Conservation (phyloP, 2,329 filamentous ascomycete species). For the Calonectria leucothoes region DNA sequence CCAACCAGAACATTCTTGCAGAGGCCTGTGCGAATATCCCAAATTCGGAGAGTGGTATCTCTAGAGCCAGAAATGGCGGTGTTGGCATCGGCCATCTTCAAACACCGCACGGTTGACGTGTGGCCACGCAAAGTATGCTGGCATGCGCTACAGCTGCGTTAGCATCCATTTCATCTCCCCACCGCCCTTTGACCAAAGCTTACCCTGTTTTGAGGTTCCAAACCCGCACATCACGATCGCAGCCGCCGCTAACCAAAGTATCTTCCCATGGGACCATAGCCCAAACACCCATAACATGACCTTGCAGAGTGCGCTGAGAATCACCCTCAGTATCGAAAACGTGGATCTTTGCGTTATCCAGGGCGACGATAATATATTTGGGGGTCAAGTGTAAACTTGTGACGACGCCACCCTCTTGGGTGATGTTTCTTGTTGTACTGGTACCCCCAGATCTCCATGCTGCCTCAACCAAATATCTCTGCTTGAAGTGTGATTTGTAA, state of each 20-base stretch:
- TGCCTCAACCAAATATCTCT: constrained; percentile 95
- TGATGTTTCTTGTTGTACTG: constrained; percentile 87
- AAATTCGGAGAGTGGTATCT: constrained; percentile 93
- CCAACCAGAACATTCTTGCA: constrained; percentile 94
- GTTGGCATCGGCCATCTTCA: constrained; percentile 96
- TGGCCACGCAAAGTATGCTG: constrained; percentile 90
- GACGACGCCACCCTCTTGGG: constrained; percentile 95
- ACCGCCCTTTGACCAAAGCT: constrained; percentile 44
- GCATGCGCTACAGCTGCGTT: constrained; percentile 66
- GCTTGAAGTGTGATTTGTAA: constrained; percentile 98
- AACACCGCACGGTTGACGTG: constrained; percentile 93
- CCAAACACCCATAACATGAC: constrained; percentile 99
- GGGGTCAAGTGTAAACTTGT: constrained; percentile 94
- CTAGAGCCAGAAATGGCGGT: constrained; percentile 97
- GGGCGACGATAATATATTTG: constrained; percentile 96
- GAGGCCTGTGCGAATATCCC: constrained; percentile 89
- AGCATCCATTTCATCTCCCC: constrained; percentile 22
- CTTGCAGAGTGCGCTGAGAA: constrained; percentile 87
- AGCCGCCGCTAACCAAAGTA: constrained; percentile 93
- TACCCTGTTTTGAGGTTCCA: constrained; percentile 97
- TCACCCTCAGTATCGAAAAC: constrained; percentile 95
- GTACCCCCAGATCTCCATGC: constrained; percentile 95
- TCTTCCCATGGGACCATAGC: constrained; percentile 99
- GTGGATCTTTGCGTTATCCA: constrained; percentile 98
- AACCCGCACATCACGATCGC: constrained; percentile 94